Conservation (phyloP, 2,329 filamentous ascomycete genomes). For the Boeremia lycopersici region DNA sequence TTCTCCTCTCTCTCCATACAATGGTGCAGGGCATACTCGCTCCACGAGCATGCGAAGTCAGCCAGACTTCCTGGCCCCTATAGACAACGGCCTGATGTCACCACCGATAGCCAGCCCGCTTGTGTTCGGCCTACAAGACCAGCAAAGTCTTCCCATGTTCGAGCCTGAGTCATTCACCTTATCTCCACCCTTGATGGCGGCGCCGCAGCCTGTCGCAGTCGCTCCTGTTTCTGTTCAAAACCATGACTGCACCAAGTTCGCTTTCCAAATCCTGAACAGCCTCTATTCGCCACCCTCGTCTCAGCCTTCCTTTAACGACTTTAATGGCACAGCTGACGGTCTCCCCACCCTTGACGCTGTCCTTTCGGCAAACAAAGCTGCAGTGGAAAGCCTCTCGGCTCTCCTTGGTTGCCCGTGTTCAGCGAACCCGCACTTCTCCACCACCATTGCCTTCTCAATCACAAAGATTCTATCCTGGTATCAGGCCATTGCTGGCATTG, state of each 20-base stretch:
- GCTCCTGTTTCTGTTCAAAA: constrained; percentile 26
- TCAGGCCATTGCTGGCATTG: constrained; percentile 40
- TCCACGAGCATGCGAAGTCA: constrained; percentile 41
- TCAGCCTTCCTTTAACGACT: constrained; percentile 33
- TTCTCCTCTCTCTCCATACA: constrained; percentile 26
- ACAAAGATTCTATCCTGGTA: constrained; percentile 47
- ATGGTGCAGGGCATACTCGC: constrained; percentile 29
- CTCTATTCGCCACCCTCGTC: constrained; percentile 39
- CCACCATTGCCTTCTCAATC: constrained; percentile 43
- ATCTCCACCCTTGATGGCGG: constrained; percentile 21
- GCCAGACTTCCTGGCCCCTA: constrained; percentile 37
- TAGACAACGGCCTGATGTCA: constrained; percentile 30
- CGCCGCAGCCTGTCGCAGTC: constrained; percentile 40
- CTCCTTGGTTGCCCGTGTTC: constrained; percentile 45
- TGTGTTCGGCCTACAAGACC: constrained; percentile 33
- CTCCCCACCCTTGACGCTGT: constrained; percentile 41
- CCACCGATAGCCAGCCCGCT: constrained; percentile 33
- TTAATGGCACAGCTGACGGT: constrained; percentile 30
- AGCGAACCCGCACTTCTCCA: constrained; percentile 45
- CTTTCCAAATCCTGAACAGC: constrained; percentile 44
- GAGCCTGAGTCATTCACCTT: constrained; percentile 9
- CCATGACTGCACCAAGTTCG: constrained; percentile 46
- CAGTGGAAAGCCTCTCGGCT: constrained; percentile 42
- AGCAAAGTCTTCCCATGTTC: constrained; percentile 27
- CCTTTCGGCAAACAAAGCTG: constrained; percentile 41